phyloP scores from a whole-genome alignment of 306 rosid species.

The Canavalia gladiata region DNA sequence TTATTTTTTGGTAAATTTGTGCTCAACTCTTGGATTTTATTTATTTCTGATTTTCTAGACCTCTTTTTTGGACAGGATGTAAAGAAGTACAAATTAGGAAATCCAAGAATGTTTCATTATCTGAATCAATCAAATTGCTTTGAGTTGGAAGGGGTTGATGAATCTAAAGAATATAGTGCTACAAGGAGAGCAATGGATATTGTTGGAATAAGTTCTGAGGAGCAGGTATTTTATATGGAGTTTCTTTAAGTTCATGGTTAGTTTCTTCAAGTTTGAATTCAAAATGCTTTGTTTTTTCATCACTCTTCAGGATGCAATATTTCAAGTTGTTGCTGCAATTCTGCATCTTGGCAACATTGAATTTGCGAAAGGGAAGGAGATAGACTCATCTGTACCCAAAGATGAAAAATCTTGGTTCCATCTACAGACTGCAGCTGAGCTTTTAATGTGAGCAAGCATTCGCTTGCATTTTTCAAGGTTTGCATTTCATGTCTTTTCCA shows the following conservation, averaged over 20 bases:
- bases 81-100: constrained; percentile 73
- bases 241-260: constrained; percentile 35
- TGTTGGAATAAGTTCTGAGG: constrained; percentile 79
- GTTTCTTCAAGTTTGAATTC: constrained; percentile 40
- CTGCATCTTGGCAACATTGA: constrained; percentile 89
- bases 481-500: constrained; percentile 45
- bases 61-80: constrained; percentile 60
- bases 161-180: constrained; percentile 69
- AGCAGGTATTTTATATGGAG: constrained; percentile 64
- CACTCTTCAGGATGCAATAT: constrained; percentile 75
- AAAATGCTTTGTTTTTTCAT: constrained; percentile 38
- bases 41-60: background rate
- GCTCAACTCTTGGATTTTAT: constrained; percentile 26
- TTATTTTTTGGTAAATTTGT: background rate
- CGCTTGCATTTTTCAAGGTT: constrained; percentile 35
- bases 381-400: constrained; percentile 81
- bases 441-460: constrained; percentile 68
- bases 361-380: constrained; percentile 81
- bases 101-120: constrained; percentile 79
- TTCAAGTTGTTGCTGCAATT: constrained; percentile 85
- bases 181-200: constrained; percentile 85
- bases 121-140: constrained; percentile 83
- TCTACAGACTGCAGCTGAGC: constrained; percentile 82
- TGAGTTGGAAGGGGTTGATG: constrained; percentile 80
- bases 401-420: constrained; percentile 83